A percentile compares a stretch with the other conserved stretches of the same genome.
phyloP scores from a whole-genome alignment of 75 land plant genomes.

The Cryptomeria japonica region DNA sequence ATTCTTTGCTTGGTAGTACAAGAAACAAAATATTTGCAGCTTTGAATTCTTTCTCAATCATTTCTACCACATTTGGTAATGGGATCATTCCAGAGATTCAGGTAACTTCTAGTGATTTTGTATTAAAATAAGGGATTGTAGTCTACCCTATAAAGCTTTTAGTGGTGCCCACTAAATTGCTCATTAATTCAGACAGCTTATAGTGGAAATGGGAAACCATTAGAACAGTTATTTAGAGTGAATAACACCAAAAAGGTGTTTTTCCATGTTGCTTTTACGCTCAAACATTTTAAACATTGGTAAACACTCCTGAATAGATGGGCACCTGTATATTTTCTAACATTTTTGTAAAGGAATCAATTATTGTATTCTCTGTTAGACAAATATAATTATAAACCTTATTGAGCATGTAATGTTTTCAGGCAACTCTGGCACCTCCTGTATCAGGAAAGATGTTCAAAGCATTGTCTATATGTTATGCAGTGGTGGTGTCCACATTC shows the following conservation, averaged over 20 bases:
- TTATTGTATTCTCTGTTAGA: neutral
- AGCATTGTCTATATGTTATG: constrained; percentile 65
- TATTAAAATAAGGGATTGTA: neutral
- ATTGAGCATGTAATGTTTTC: constrained; percentile 5
- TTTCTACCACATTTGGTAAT: constrained; percentile 80
- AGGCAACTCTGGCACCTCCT: constrained; percentile 82
- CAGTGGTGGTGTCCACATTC: constrained; percentile 50
- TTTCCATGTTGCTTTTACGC: neutral
- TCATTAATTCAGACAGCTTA: neutral
- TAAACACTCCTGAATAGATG: too few species aligned
- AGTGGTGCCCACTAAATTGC: neutral
- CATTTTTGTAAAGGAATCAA: too few species aligned
- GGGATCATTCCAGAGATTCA: constrained; percentile 93
- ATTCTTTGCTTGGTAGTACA: constrained; percentile 44
- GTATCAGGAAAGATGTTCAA: constrained; percentile 86
- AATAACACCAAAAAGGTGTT: neutral
- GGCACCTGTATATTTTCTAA: neutral
- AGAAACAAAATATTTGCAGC: constrained; percentile 42
- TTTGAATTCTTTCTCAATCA: constrained; percentile 76
- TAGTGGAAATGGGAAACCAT: too few species aligned
- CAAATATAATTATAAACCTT: neutral
- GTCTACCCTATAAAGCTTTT: neutral
- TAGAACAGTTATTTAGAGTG: too few species aligned
- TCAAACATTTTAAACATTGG: too few species aligned
- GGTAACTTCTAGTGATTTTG: constrained; percentile 26